These are phyloP conservation scores for Pittosporum tobira DNA, from an alignment of 129 eudicot genomes.

Conservation along the genomic window DNA sequence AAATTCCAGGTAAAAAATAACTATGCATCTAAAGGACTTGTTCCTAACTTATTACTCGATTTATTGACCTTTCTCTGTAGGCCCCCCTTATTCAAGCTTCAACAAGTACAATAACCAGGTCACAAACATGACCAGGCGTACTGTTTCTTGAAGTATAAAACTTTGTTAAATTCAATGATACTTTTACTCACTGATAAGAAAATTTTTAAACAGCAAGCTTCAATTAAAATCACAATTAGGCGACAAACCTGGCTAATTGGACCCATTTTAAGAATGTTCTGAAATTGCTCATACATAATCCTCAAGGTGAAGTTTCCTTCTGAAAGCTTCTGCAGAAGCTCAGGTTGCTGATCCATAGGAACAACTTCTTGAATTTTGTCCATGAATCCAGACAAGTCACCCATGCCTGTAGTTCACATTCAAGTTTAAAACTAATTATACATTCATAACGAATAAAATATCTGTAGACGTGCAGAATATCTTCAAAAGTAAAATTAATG, in stretches of 20 bases:
- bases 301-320: slow-evolving; percentile 53
- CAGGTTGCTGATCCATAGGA: slow-evolving; percentile 61
- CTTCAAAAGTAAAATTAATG: neutral
- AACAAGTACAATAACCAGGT: too few species aligned
- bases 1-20: too few species aligned
- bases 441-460: neutral
- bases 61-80: too few species aligned
- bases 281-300: slow-evolving; percentile 45
- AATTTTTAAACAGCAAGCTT: neutral
- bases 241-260: slow-evolving; percentile 52
- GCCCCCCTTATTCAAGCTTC: too few species aligned
- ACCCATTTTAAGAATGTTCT: slow-evolving; percentile 56
- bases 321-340: slow-evolving; percentile 55
- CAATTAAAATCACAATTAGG: neutral
- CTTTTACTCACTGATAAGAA: too few species aligned
- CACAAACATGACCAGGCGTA: too few species aligned
- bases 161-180: too few species aligned
- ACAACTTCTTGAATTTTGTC: slow-evolving; percentile 63
- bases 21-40: too few species aligned
- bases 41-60: too few species aligned
- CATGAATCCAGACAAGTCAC: slow-evolving; percentile 62
- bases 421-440: neutral
- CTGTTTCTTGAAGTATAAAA: too few species aligned
- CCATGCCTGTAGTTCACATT: slow-evolving; percentile 9
- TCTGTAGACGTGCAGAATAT: neutral